Base-by-base conservation (phyloP, 306 rosid species). In the Oxytropis ochrocephala region DNA sequence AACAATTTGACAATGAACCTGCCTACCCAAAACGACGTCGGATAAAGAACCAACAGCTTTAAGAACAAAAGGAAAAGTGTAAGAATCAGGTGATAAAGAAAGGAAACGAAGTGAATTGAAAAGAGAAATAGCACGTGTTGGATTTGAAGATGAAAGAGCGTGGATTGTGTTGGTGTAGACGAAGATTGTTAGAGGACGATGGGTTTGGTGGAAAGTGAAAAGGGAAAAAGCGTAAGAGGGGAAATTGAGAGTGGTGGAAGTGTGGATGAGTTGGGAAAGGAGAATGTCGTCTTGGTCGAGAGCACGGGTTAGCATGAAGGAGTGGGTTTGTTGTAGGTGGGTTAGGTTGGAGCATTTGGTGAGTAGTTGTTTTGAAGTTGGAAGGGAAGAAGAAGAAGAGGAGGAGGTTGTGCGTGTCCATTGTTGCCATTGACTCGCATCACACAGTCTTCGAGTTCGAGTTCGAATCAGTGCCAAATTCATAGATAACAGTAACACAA, bases 31-130 rank as follows among this genome's bases (percentile, higher is more conserved):
- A 29, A 5, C 33, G 67, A 77, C 4, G 2, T 59, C 51, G 0
- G 77, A 48, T 3, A 77, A 52, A 27, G 43, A 46, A 69, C 77
- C 78, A 16, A 80, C 85, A 3, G 88, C 81, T 73, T 85, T 89
- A 69, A 87, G 73, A 53, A 71, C 90, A 21, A 61, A 78, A 11
- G 92, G 88, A 46, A 89, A 44, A 12, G 96, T 71, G 79, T 83
- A 89, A 19, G 90, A 71, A 70, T 89, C 90, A 0, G 88, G 87
- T 0, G 69, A 78, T 30, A 86, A 46, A 0, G 79, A 79, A 7
- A 69, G 76, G 0, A 14, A 3, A 21, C 53, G 84, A 62, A 84
- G 74, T 2, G 16, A 0, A 72, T 72, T 70, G 74, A 77, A 85
- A 0, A 86, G 66, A 27, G 74, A 78, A 47, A 86, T 12, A 68